Percentiles rank a stretch among this genome's conserved stretches.
phyloP scores from a whole-genome alignment of 345 rosid genomes.

The Corchorus olitorius region DNA sequence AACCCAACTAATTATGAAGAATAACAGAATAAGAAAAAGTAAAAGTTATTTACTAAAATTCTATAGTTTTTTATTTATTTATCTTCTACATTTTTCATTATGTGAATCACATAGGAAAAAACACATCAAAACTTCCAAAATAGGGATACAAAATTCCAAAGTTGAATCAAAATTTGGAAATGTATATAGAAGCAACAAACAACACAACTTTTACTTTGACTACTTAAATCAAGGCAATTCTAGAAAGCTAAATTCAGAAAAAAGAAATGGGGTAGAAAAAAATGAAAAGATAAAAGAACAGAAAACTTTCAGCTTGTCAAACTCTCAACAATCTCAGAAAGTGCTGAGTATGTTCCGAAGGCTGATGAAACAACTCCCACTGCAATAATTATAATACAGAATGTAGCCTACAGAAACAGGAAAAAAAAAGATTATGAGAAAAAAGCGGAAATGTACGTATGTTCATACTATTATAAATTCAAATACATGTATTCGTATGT shows the following conservation, averaged over 20 bases:
- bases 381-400: constrained; percentile 59
- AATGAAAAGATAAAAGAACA: no score
- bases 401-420: constrained; percentile 37
- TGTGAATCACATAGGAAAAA: not conserved
- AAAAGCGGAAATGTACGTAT: not conserved
- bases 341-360: constrained; percentile 72
- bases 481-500: not conserved
- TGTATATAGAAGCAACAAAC: not conserved
- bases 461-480: not conserved
- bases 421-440: not conserved
- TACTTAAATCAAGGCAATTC: not conserved
- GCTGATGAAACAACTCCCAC: constrained; percentile 67
- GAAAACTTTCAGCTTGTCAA: constrained; percentile 40
- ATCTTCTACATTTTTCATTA: not conserved
- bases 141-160: not conserved
- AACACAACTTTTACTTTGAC: not conserved
- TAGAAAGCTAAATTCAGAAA: not conserved
- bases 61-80: no score
- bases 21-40: not conserved
- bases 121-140: not conserved
- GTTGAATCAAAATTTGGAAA: not conserved
- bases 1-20: not conserved
- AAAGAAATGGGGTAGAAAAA: not conserved
- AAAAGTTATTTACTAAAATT: not conserved
- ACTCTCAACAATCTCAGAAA: constrained; percentile 60